phyloP scores from a whole-genome alignment of 768 basidiomycete genomes.

The Boletus tomentosulus region DNA sequence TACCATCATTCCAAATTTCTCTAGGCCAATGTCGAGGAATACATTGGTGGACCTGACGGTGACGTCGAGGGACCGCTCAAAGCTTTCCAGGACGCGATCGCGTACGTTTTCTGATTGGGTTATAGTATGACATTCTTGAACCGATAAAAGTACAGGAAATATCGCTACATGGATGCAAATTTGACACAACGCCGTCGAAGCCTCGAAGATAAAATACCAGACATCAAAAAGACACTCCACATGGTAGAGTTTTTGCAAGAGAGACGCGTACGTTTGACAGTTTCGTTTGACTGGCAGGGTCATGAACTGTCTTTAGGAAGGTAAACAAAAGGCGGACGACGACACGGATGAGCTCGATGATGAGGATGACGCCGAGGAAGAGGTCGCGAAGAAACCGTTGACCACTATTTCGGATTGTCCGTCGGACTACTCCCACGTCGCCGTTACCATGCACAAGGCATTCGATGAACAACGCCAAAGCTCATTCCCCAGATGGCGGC shows the following conservation, averaged over 20 bases:
- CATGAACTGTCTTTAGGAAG: constrained; percentile 43
- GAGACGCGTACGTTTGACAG: constrained; percentile 49
- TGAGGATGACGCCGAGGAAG: constrained; percentile 45
- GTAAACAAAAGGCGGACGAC: constrained; percentile 42
- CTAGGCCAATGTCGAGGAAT: constrained; percentile 84
- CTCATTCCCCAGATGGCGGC: too few species aligned
- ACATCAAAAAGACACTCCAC: constrained; percentile 85
- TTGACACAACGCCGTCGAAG: constrained; percentile 71
- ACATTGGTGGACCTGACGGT: constrained; percentile 73
- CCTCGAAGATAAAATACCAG: constrained; percentile 93
- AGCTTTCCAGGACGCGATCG: constrained; percentile 86
- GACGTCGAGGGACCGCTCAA: constrained; percentile 76
- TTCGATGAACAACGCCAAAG: too few species aligned
- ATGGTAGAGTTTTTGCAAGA: constrained; percentile 84
- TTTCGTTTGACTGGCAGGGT: not conserved
- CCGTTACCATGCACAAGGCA: too few species aligned
- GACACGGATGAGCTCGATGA: constrained; percentile 48
- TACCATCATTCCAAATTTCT: not conserved
- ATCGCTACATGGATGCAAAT: constrained; percentile 95
- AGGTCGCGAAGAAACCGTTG: constrained; percentile 45
- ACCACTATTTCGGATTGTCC: too few species aligned
- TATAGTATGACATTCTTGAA: constrained; percentile 11
- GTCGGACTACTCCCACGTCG: too few species aligned
- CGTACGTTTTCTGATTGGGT: constrained; percentile 51
- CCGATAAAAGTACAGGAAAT: constrained; percentile 67